Evolutionary conservation across 2,329 filamentous ascomycete genomes (phyloP).

Genomic region (Conoideocrella luteorostrata): DNA sequence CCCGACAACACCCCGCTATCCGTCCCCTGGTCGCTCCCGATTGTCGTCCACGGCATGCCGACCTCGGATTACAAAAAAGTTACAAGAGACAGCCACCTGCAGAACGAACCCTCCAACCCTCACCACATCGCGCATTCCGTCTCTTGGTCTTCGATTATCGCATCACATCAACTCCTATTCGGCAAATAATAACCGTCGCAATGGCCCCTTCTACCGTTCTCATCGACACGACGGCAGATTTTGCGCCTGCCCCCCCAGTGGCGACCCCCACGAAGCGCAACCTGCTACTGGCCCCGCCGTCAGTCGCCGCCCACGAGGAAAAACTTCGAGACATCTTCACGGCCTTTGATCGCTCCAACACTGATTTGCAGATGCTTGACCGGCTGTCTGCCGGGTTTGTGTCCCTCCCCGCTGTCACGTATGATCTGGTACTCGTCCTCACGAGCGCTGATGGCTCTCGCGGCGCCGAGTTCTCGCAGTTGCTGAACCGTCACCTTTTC

Average conservation of each 20-base stretch:
- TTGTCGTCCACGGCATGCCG: neutral
- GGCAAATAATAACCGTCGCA: constrained; percentile 8
- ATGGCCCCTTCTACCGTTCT: constrained; percentile 49
- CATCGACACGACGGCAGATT: constrained; percentile 51
- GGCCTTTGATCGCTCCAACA: constrained; percentile 65
- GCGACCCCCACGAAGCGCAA: constrained; percentile 44
- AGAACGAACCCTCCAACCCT: neutral
- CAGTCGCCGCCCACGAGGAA: constrained; percentile 78
- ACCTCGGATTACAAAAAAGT: constrained; percentile 5
- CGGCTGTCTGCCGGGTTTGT: constrained; percentile 78
- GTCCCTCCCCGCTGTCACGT: constrained; percentile 66
- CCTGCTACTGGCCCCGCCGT: constrained; percentile 84
- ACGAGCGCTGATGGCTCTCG: constrained; percentile 66
- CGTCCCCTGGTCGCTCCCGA: neutral
- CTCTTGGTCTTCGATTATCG: too few relatives aligned
- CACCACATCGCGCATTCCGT: neutral
- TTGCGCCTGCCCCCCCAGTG: constrained; percentile 30
- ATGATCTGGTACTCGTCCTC: constrained; percentile 79
- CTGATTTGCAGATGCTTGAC: constrained; percentile 97
- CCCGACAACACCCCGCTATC: neutral
- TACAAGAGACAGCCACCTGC: neutral
- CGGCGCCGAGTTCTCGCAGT: constrained; percentile 52
- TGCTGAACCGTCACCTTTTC: constrained; percentile 64
- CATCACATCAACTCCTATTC: neutral
- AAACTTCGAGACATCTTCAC: constrained; percentile 65